Conservation (phyloP, 352 stramenopile species). For the Globisporangium spiculum region DNA sequence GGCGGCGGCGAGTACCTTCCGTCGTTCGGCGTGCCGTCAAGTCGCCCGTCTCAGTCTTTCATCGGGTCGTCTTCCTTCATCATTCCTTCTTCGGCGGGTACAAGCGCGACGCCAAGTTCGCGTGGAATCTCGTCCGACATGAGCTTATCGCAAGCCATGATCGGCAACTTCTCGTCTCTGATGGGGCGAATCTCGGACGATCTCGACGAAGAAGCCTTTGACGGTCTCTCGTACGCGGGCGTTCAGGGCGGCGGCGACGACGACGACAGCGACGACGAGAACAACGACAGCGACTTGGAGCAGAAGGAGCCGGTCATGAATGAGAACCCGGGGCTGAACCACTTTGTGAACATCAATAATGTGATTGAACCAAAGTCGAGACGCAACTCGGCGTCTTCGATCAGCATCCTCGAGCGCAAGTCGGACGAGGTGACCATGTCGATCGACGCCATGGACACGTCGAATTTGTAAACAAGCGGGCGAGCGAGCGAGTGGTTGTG, state of each 20-base stretch:
- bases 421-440: slow-evolving; percentile 18
- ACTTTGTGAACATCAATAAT: slow-evolving; percentile 18
- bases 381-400: slow-evolving; percentile 17
- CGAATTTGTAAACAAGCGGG: slow-evolving; percentile 7
- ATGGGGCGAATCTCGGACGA: slow-evolving; percentile 58
- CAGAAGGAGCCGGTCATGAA: not conserved
- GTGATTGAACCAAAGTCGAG: slow-evolving; percentile 3
- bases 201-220: slow-evolving; percentile 45
- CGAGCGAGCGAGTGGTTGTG: not conserved
- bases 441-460: slow-evolving; percentile 24
- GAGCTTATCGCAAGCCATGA: slow-evolving; percentile 70
- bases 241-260: slow-evolving; percentile 17
- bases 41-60: slow-evolving; percentile 46
- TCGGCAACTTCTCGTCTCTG: slow-evolving; percentile 69
- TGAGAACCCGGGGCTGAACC: slow-evolving; percentile 6
- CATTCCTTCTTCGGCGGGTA: not conserved
- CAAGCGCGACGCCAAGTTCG: slow-evolving; percentile 15
- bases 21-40: slow-evolving; percentile 35
- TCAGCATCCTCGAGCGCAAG: slow-evolving; percentile 24
- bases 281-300: slow-evolving; percentile 21
- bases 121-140: slow-evolving; percentile 51
- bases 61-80: slow-evolving; percentile 24
- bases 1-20: slow-evolving; percentile 20
- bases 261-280: slow-evolving; percentile 22
- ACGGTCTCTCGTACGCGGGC: slow-evolving; percentile 22